Evolutionary conservation across 2,329 filamentous ascomycete species (phyloP).

Genomic region (Cladosporium sp.): DNA sequence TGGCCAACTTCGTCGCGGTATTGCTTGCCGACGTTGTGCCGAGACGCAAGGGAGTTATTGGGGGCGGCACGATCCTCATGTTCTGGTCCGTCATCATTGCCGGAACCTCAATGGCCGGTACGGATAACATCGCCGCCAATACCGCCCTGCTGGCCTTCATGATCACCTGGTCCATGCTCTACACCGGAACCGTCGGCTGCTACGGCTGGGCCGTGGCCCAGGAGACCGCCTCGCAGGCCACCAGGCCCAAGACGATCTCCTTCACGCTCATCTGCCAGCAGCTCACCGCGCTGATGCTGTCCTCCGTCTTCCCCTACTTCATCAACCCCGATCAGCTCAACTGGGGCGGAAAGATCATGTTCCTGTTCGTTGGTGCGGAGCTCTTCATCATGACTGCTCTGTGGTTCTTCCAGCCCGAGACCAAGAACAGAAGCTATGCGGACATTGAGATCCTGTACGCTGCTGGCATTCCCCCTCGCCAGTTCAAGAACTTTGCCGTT

Average conservation of each 20-base stretch:
- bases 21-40: slow-evolving; percentile 19
- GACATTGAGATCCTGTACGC: slow-evolving; percentile 29
- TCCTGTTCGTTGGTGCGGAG: slow-evolving; percentile 33
- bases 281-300: slow-evolving; percentile 32
- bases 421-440: slow-evolving; percentile 34
- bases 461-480: slow-evolving; percentile 16
- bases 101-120: slow-evolving; percentile 18
- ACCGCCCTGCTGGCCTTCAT: slow-evolving; percentile 22
- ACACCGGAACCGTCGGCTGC: slow-evolving; percentile 22
- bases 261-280: slow-evolving; percentile 28
- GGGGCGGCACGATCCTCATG: slow-evolving; percentile 20
- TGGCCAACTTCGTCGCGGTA: slow-evolving; percentile 21
- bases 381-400: slow-evolving; percentile 28
- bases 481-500: slow-evolving; percentile 20
- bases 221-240: slow-evolving; percentile 21
- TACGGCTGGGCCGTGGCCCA: slow-evolving; percentile 25
- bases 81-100: slow-evolving; percentile 22
- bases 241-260: slow-evolving; percentile 22
- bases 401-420: slow-evolving; percentile 35
- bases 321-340: slow-evolving; percentile 36
- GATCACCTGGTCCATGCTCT: slow-evolving; percentile 25
- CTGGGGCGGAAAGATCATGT: slow-evolving; percentile 36
- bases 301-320: slow-evolving; percentile 33
- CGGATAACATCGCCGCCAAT: slow-evolving; percentile 18
- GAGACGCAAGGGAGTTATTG: slow-evolving; percentile 20